phyloP scores from a whole-genome alignment of 2,329 filamentous ascomycete species.

The Fusarium dimerum region DNA sequence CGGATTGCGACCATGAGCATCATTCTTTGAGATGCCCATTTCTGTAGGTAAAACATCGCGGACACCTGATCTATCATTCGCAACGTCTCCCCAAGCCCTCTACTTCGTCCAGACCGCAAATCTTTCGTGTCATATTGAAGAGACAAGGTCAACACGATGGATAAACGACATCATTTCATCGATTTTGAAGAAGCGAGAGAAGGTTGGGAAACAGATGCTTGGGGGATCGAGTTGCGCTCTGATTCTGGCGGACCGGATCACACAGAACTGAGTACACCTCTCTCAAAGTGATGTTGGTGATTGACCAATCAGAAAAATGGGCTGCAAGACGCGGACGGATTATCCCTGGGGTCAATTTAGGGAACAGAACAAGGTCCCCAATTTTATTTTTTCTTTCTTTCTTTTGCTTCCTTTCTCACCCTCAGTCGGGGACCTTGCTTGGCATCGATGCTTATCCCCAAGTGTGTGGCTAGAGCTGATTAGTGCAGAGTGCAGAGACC shows the following conservation, averaged over 20 bases:
- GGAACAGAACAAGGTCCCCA: too few species aligned
- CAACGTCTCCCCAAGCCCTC: constrained; percentile 18
- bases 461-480: constrained; percentile 29
- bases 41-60: constrained; percentile 12
- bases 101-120: constrained; percentile 23
- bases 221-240: constrained; percentile 32
- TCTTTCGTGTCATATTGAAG: constrained; percentile 19
- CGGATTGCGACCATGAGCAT: constrained; percentile 35
- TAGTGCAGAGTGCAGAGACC: constrained; percentile 17
- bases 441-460: constrained; percentile 12
- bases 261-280: constrained; percentile 34
- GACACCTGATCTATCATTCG: constrained; percentile 12
- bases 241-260: constrained; percentile 35
- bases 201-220: constrained; percentile 30
- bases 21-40: constrained; percentile 21
- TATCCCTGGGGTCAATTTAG: constrained; percentile 30
- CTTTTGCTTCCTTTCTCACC: constrained; percentile 11
- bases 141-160: constrained; percentile 31
- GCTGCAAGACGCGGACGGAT: constrained; percentile 34
- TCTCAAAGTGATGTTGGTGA: constrained; percentile 34
- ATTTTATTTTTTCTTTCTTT: too few species aligned
- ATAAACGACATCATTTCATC: constrained; percentile 33
- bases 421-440: constrained; percentile 25
- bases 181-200: constrained; percentile 29
- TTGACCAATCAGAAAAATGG: constrained; percentile 43